Conservation (phyloP, 2,329 filamentous ascomycete species). For the Volutella citrinella region DNA sequence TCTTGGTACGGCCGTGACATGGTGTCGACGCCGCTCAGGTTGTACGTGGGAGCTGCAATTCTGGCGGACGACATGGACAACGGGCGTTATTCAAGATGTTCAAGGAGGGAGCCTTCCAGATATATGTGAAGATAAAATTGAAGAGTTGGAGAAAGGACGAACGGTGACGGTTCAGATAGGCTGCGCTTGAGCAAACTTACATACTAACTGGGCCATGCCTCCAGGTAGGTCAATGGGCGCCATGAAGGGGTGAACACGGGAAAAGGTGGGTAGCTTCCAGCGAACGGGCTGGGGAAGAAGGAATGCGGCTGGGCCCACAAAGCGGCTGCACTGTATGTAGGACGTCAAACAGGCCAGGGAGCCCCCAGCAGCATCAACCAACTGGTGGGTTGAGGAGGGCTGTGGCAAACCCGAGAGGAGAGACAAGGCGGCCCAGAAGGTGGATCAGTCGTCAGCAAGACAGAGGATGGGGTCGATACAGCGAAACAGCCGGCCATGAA, state of each 20-base stretch:
- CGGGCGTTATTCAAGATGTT: too few species aligned
- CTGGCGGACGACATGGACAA: constrained; percentile 19
- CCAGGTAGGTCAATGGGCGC: constrained; percentile 12
- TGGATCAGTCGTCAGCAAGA: too few species aligned
- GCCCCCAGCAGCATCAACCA: too few species aligned
- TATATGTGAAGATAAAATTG: constrained; percentile 11
- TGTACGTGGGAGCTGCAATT: constrained; percentile 15
- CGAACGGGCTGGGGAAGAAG: constrained; percentile 18
- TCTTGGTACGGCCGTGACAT: constrained; percentile 25
- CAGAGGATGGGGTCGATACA: too few species aligned
- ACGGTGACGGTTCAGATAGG: constrained; percentile 19
- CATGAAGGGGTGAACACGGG: constrained; percentile 14
- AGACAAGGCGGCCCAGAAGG: too few species aligned
- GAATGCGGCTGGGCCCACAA: constrained; percentile 26
- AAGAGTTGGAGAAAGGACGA: constrained; percentile 14
- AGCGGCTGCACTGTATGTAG: too few species aligned
- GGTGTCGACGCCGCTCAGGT: constrained; percentile 15
- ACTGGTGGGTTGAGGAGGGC: too few species aligned
- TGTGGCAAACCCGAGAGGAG: too few species aligned
- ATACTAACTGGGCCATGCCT: too few species aligned
- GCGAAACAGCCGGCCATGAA: too few species aligned
- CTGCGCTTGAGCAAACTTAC: constrained; percentile 23
- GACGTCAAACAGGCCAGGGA: too few species aligned
- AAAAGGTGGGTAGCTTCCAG: constrained; percentile 22
- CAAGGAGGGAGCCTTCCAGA: too few species aligned